These are phyloP conservation scores for Hevea brasiliensis DNA, from an alignment of 345 rosid genomes.

Conservation along the genomic window DNA sequence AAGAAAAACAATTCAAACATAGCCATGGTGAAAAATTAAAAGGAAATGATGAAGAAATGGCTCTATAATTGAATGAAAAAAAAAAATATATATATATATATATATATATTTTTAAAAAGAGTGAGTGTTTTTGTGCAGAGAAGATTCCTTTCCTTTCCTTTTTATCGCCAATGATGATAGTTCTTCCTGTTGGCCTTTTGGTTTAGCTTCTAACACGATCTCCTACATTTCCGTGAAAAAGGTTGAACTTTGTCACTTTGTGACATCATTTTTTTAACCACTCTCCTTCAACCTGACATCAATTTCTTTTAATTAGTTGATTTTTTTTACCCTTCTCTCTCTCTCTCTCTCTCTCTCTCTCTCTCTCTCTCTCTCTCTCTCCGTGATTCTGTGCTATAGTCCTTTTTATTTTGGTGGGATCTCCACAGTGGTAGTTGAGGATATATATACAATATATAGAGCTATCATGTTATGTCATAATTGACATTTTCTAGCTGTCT, in stretches of 20 bases:
- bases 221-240: slow-evolving; percentile 65
- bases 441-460: slow-evolving; percentile 1
- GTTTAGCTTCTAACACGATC: slow-evolving; percentile 31
- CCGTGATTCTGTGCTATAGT: background rate
- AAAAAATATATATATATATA: no score
- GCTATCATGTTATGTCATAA: slow-evolving; percentile 17
- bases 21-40: background rate
- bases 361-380: no score
- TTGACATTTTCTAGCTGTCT: slow-evolving; percentile 24
- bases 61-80: background rate
- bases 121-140: slow-evolving; percentile 19
- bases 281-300: slow-evolving; percentile 30
- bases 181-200: slow-evolving; percentile 38
- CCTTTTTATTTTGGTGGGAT: slow-evolving; percentile 12
- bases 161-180: slow-evolving; percentile 40
- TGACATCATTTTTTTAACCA: slow-evolving; percentile 45
- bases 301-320: background rate
- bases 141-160: slow-evolving; percentile 34
- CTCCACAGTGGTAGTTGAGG: slow-evolving; percentile 27
- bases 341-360: no score
- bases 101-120: no score
- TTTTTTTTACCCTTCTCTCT: background rate
- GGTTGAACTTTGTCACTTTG: slow-evolving; percentile 42
- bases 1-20: background rate
- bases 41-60: no score